These are phyloP conservation scores for Tylopilus vinaceipallidus DNA, from an alignment of 768 basidiomycete genomes.

Conservation along the genomic window DNA sequence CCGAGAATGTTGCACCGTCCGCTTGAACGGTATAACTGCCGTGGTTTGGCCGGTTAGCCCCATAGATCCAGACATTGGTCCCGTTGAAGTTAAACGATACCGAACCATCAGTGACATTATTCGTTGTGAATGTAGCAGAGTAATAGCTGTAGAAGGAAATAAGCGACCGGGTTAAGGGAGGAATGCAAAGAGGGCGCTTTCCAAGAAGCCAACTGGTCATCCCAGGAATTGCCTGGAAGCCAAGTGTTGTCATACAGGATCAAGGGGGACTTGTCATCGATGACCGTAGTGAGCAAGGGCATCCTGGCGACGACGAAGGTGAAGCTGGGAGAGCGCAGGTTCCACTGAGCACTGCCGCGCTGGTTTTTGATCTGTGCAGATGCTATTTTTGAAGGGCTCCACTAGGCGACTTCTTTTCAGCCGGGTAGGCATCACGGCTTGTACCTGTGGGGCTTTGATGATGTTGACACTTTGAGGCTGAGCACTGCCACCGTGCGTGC, in stretches of 20 bases:
- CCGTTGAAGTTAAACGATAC: constrained; percentile 48
- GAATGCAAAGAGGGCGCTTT: constrained; percentile 6
- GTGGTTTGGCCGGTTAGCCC: constrained; percentile 47
- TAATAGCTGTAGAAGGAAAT: constrained; percentile 32
- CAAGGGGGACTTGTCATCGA: constrained; percentile 35
- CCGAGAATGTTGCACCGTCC: constrained; percentile 33
- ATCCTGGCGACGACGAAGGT: constrained; percentile 5
- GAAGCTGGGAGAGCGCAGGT: too few species aligned
- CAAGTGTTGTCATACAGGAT: constrained; percentile 28
- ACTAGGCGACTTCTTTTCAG: too few species aligned
- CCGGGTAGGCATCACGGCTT: too few species aligned
- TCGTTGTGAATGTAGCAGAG: constrained; percentile 39
- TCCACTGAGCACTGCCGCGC: too few species aligned
- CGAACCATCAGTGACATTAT: constrained; percentile 33
- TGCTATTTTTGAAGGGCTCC: too few species aligned
- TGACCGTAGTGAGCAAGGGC: constrained; percentile 24
- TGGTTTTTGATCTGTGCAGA: too few species aligned
- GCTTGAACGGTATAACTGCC: constrained; percentile 44
- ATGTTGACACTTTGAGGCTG: too few species aligned
- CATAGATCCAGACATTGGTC: constrained; percentile 47
- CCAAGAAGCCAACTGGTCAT: constrained; percentile 5
- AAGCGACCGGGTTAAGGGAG: background rate
- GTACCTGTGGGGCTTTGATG: too few species aligned
- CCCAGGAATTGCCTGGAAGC: constrained; percentile 14
- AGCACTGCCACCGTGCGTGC: too few species aligned